Evolutionary conservation across 2,329 filamentous ascomycete species (phyloP), one percentile per base, ranked within the genome.

Genomic region (Phaeosphaeria sp.): DNA sequence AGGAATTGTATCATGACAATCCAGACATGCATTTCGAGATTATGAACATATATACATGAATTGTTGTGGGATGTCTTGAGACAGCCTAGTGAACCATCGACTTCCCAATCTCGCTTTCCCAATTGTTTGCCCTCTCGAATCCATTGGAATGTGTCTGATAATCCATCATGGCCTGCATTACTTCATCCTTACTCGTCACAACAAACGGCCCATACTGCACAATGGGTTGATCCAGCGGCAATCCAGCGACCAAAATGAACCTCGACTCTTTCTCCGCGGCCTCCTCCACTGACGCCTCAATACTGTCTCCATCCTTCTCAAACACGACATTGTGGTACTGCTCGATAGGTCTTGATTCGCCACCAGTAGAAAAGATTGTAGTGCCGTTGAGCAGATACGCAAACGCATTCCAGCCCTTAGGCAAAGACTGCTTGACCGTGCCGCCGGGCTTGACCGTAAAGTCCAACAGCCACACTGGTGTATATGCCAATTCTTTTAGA

Each of bases 391-490:
- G 82, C 3, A 87, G 89, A 77, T 97, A 98, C 17, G 89, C 89
- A 72, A 98, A 98, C 1, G 91, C 88, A 76, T 96, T 97, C 92
- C 93, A 98, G 25, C 88, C 89, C 60, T 83, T 79, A 0, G 94
- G 94, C 2, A 98, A 73, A 5, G 85, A 78, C 80, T 98, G 94
- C 21, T 82, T 83, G 64, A 98, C 82, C 58, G 83, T 87, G 47
- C 91, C 93, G 52, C 94, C 94, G 0, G 93, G 93, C 69, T 87
- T 80, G 52, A 98, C 86, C 20, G 86, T 88, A 51, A 97, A 82
- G 74, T 98, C 94, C 46, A 98, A 83, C 61, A 97, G 84, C 94
- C 94, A 98, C n/a, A 98, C 93, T 0, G 95, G 95, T 1, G 94
- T 98, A 78, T 98, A 97, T 15, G 94, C 93, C 46, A 98, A 82